Evolutionary conservation across 768 basidiomycete species (phyloP), one percentile per base, ranked within the genome.

Genomic region (Punctularia strigosozonata): DNA sequence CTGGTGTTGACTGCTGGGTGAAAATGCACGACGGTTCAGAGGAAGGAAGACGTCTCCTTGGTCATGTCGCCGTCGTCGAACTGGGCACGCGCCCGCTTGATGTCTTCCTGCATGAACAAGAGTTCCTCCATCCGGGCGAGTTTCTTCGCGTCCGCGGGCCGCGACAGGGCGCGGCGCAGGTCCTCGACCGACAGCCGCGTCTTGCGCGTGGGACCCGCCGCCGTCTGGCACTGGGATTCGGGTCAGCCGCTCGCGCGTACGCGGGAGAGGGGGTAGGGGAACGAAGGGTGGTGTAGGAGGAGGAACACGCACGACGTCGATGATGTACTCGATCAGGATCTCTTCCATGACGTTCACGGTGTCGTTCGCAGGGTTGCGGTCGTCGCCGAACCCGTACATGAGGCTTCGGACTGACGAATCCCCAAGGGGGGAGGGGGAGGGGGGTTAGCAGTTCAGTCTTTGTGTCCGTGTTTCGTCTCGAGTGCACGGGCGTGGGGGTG

Each of bases 311-410:
- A 94, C 90, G 8, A 94, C 71, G 50, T 95, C 90, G 23, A 79
- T 75, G 47, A 95, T 86, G 46, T 86, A 91, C 56, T 91, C 88
- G 31, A 90, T 73, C 37, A 94, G 62, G 38, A 94, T 89, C 53
- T 94, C 89, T 54, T 94, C 89, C 86, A 94, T 85, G 26, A 92
- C 83, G 46, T 76, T 80, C 20, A 91, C 84, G 0, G 85, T 84
- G 49, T 95, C 90, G 26, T 74, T 81, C 3, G 87, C 80, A 1
- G 89, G 86, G 47, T 87, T 84, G 13, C 82, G 69, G 53, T 89
- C 88, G 54, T 95, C 90, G 8, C 90, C 90, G 58, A 94, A 95
- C 21, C 86, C 89, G 52, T 89, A 92, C 88, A 90, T 89, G 37
- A 91, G 62, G 44, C 71, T 84, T 48, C 80, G 77, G 42, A 91